Base-by-base conservation (phyloP, 352 stramenopile species). In the Blastocystis sp. region DNA sequence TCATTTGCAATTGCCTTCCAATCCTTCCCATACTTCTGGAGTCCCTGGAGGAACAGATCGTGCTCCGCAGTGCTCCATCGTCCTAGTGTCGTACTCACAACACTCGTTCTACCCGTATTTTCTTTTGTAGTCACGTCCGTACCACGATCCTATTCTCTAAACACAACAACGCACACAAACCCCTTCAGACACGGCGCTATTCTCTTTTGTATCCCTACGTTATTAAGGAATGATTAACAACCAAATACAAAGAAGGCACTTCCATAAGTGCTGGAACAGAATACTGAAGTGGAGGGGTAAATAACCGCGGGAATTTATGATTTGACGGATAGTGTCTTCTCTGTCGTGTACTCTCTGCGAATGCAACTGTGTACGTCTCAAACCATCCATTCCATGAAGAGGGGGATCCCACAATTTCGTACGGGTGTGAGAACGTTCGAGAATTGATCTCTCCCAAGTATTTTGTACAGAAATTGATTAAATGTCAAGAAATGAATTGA, bases 1-100 rank as follows among this genome's bases (percentile, higher is more conserved):
- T 76, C 42, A 0, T 32, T 56, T 0, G 81, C 54, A 64, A 87
- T 94, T 87, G 93, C 92, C 86, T 94, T 94, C 92, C 92, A 94
- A 7, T 91, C 93, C 88, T 92, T 93, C 67, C 92, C 92, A 76
- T 92, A 94, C 27, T 92, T 89, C 53, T 92, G 87, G 0, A 94
- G 87, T 0, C 92, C 92, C 79, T 94, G 89, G 0, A 94, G 88
- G 78, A 94, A 94, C 36, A 93, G 87, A 65, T 93, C 91, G 86
- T 94, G 92, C 79, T 94, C 92, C 63, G 89, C 89, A 86, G 93
- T 93, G 64, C 90, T 94, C 92, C 92, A 94, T 38, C 92, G 90
- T 4, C 92, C 92, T 7, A 78, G 34, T 44, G 56, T 38, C 11
- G 0, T 2, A 56, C 48, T 18, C 36, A 4, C 0, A 59, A 61